Conservation (phyloP, 2,329 filamentous ascomycete species). For the Aspergillus tanneri region DNA sequence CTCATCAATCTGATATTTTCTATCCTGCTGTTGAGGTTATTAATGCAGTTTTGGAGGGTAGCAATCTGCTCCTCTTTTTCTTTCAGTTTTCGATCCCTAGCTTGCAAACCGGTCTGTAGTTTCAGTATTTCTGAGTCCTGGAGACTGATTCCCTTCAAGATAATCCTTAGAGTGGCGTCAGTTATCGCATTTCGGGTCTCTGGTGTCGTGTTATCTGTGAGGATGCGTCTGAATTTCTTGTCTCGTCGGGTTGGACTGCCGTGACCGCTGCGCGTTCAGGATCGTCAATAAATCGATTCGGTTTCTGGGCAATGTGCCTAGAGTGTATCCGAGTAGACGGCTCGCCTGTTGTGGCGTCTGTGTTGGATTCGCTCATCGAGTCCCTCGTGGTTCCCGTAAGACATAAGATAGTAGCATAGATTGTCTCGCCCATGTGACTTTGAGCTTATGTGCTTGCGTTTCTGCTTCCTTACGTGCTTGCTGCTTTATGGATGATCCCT, state of each 20-base stretch:
- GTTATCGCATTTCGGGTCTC: not conserved
- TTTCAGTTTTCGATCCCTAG: not conserved
- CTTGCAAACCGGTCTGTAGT: not conserved
- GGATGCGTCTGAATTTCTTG: not conserved
- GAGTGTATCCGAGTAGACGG: not conserved
- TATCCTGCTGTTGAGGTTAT: not conserved
- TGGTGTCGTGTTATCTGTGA: not conserved
- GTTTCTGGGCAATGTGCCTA: not conserved
- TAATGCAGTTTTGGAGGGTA: not conserved
- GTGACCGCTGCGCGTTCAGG: not conserved
- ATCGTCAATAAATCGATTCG: not conserved
- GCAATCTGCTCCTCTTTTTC: not conserved
- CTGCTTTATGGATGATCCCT: too few relatives aligned
- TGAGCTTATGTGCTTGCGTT: too few relatives aligned
- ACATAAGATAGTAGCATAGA: too few relatives aligned
- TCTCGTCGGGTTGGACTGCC: not conserved
- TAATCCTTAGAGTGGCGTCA: not conserved
- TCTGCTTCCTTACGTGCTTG: too few relatives aligned
- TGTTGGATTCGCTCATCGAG: not conserved
- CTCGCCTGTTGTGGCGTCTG: not conserved
- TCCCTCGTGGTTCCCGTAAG: too few relatives aligned
- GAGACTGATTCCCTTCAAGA: not conserved
- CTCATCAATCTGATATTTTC: not conserved
- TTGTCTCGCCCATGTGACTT: too few relatives aligned
- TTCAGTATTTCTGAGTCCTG: not conserved